These are phyloP conservation scores for Sungouiella thailandica DNA, from an alignment of 805 yeast genomes.

Conservation along the genomic window DNA sequence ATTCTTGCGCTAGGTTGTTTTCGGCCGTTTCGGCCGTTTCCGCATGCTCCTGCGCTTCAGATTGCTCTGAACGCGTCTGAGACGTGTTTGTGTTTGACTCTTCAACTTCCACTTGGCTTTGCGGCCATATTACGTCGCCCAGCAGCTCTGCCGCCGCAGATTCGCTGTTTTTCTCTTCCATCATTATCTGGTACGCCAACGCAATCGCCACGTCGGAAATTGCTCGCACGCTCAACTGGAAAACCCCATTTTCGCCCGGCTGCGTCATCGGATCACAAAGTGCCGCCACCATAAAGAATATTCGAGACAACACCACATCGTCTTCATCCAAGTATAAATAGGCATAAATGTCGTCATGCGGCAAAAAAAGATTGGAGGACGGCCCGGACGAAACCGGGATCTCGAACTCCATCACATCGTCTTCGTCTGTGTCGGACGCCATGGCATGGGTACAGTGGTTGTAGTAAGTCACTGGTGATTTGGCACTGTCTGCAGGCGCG, in stretches of 20 bases:
- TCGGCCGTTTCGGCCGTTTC: no score
- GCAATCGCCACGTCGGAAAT: constrained; percentile 49
- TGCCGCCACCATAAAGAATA: constrained; percentile 15
- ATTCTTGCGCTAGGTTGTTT: no score
- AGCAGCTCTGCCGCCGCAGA: not conserved
- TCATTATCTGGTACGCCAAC: constrained; percentile 21
- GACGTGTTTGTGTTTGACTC: no score
- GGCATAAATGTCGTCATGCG: constrained; percentile 7
- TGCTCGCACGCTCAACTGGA: constrained; percentile 51
- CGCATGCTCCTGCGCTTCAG: no score
- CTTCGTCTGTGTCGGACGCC: constrained; percentile 13
- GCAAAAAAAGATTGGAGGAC: constrained; percentile 10
- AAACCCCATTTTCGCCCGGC: constrained; percentile 54
- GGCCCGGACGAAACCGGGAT: constrained; percentile 9
- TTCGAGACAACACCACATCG: constrained; percentile 6
- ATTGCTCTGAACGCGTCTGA: no score
- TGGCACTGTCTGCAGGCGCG: no score
- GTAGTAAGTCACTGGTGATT: no score
- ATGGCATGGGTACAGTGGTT: constrained; percentile 2
- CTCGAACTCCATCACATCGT: constrained; percentile 11
- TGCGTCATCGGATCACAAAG: constrained; percentile 62
- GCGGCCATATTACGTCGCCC: no score
- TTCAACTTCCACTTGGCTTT: no score
- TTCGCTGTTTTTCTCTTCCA: constrained; percentile 8
- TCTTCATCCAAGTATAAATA: constrained; percentile 6